Base-by-base conservation (phyloP, 1,139 yeast species). In the Suhomyces choctaworum region DNA sequence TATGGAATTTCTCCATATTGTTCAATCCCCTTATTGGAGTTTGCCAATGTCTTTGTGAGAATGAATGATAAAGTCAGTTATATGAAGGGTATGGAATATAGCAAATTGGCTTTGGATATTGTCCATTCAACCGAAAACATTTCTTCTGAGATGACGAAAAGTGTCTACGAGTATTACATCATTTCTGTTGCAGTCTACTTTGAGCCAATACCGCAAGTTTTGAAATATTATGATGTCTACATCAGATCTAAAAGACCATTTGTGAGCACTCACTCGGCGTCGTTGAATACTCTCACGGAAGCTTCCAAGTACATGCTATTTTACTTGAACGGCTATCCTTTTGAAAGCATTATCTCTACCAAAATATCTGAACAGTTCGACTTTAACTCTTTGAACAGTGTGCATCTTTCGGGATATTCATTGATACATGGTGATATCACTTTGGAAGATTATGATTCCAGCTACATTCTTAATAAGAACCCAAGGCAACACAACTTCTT, bases 111-210 rank as follows among this genome's bases (percentile, higher is more conserved):
- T 0, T 54, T 74, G 28, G 50, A 51, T 11, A 52, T 73, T 7
- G 52, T 74, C 17, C 68, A 68, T 24, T 42, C 56, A 9, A 66
- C 61, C 16, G 56, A 61, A 2, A 58, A 62, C 2, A 56, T 66
- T 1, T 60, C 71, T 2, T 50, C 66, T 21, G 64, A 66, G 30
- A 58, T 63, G 40, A 64, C 67, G 22, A 67, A 66, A 40, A 56
- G 58, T 21, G 64, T 73, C 11, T 73, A 73, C 42, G 74, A 72
- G 43, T 48, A 61, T 26, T 76, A 75, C 43, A 60, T 72, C 21
- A 48, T 63, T 13, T 58, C 73, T 0, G 46, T 74, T 41, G 81
- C 78, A 2, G 55, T 62, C 5, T 68, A 60, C 37, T 54, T 70
- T 29, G 78, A 74, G 36, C 74, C 80, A 2, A 39, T 64, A 25